Evolutionary conservation across 228 moss, liverwort and hornwort species (phyloP).

Genomic region (Sphagnum fallax): DNA sequence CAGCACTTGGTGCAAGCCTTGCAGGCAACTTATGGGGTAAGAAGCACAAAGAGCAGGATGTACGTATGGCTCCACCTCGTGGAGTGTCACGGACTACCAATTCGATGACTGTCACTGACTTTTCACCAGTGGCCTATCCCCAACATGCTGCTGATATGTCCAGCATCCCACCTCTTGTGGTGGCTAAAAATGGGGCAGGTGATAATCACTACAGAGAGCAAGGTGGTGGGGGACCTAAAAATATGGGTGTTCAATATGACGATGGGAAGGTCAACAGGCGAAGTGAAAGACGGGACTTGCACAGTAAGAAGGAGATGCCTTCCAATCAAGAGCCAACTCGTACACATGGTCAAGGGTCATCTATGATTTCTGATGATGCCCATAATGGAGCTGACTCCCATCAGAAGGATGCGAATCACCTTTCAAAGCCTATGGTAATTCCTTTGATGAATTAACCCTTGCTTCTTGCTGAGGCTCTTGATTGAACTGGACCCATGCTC

Average conservation of each 20-base stretch:
- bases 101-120: slow-evolving; percentile 52
- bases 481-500: too few relatives aligned
- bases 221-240: background rate
- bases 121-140: slow-evolving; percentile 37
- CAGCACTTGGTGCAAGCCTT: slow-evolving; percentile 31
- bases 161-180: slow-evolving; percentile 31
- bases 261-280: slow-evolving; percentile 16
- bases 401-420: slow-evolving; percentile 26
- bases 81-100: slow-evolving; percentile 29
- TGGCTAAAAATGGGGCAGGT: slow-evolving; percentile 35
- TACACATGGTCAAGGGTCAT: slow-evolving; percentile 43
- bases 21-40: slow-evolving; percentile 78
- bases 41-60: slow-evolving; percentile 55
- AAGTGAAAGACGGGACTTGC: slow-evolving; percentile 34
- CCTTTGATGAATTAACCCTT: too few relatives aligned
- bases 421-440: slow-evolving; percentile 25
- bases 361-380: slow-evolving; percentile 42
- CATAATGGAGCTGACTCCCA: slow-evolving; percentile 41
- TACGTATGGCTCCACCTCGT: slow-evolving; percentile 42
- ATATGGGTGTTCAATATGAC: background rate
- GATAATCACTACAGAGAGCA: slow-evolving; percentile 36
- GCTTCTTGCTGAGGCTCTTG: too few relatives aligned
- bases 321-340: slow-evolving; percentile 38
- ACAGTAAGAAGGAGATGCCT: slow-evolving; percentile 25
- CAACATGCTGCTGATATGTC: slow-evolving; percentile 46